Conservation (phyloP, 768 basidiomycete genomes). For the Mrakia blollopis region DNA sequence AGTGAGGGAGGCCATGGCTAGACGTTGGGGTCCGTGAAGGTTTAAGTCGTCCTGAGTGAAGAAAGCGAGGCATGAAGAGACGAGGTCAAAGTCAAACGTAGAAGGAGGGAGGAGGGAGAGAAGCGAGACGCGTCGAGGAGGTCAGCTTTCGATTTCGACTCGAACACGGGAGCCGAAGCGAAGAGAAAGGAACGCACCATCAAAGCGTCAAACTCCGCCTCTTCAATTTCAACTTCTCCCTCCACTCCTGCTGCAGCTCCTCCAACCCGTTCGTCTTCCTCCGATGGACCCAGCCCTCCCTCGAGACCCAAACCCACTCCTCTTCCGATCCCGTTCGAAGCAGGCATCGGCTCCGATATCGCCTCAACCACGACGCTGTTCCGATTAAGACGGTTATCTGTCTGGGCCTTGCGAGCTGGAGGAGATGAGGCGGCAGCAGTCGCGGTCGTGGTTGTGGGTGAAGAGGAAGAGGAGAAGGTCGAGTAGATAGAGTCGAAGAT, state of each 20-base stretch:
- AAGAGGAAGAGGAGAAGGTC: slow-evolving; percentile 10
- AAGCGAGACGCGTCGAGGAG: neutral
- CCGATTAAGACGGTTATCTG: neutral
- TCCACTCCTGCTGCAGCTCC: slow-evolving; percentile 47
- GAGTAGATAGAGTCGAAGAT: slow-evolving; percentile 26
- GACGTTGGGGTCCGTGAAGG: slow-evolving; percentile 64
- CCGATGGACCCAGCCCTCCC: neutral
- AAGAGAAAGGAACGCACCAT: slow-evolving; percentile 51
- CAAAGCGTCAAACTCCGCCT: slow-evolving; percentile 60
- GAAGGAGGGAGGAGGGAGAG: neutral
- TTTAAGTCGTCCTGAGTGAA: slow-evolving; percentile 57
- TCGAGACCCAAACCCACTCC: neutral
- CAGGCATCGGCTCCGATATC: slow-evolving; percentile 49
- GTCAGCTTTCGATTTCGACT: neutral
- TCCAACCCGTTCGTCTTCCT: slow-evolving; percentile 44
- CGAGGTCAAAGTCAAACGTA: no score
- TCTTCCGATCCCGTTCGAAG: neutral
- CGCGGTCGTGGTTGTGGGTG: neutral
- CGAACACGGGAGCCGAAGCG: neutral
- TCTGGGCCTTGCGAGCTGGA: neutral
- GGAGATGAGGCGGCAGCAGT: neutral
- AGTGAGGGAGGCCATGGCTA: slow-evolving; percentile 59
- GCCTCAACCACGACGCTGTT: slow-evolving; percentile 13
- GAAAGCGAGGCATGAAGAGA: no score
- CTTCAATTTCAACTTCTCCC: slow-evolving; percentile 32